Conservation (phyloP, 176 grass and related monocot species). For the Dendrocalamus sinicus region DNA sequence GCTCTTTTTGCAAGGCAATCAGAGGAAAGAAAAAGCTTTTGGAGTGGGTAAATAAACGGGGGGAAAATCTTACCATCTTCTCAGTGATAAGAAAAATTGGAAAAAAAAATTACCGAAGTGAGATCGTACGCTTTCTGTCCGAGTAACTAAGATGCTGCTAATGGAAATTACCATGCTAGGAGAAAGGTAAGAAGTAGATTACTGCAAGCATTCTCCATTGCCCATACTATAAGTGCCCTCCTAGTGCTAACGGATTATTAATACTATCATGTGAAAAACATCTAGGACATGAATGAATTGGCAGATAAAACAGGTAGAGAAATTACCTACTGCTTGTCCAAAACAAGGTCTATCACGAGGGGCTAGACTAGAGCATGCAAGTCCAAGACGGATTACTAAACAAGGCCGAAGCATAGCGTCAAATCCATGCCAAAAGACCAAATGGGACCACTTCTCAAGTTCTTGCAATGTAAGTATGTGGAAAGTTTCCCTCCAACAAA, state of each 20-base stretch:
- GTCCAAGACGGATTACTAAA: slow-evolving; percentile 87
- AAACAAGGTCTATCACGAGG: slow-evolving; percentile 77
- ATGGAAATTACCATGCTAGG: background rate
- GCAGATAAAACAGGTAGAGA: slow-evolving; percentile 34
- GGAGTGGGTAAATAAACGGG: background rate
- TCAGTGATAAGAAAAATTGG: slow-evolving; percentile 8
- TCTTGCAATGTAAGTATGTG: slow-evolving; percentile 88
- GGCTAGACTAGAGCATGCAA: slow-evolving; percentile 77
- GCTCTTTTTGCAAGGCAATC: slow-evolving; percentile 32
- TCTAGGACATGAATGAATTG: background rate
- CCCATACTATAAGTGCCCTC: background rate
- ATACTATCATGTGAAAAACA: slow-evolving; percentile 15
- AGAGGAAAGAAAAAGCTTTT: slow-evolving; percentile 21
- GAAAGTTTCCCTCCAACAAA: slow-evolving; percentile 89
- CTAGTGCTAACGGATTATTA: slow-evolving; percentile 27
- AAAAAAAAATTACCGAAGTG: slow-evolving; percentile 13
- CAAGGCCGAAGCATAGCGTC: slow-evolving; percentile 88
- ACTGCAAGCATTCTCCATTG: background rate
- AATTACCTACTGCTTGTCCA: slow-evolving; percentile 95
- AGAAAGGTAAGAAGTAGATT: slow-evolving; percentile 37
- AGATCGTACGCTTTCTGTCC: background rate
- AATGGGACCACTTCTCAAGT: slow-evolving; percentile 93
- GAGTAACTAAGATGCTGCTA: background rate
- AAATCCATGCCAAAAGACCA: slow-evolving; percentile 97
- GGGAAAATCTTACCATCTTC: background rate